A percentile compares a stretch with the other conserved stretches of the same genome.
Conservation (phyloP, 2,329 filamentous ascomycete species). For the Bertia moriformis region DNA sequence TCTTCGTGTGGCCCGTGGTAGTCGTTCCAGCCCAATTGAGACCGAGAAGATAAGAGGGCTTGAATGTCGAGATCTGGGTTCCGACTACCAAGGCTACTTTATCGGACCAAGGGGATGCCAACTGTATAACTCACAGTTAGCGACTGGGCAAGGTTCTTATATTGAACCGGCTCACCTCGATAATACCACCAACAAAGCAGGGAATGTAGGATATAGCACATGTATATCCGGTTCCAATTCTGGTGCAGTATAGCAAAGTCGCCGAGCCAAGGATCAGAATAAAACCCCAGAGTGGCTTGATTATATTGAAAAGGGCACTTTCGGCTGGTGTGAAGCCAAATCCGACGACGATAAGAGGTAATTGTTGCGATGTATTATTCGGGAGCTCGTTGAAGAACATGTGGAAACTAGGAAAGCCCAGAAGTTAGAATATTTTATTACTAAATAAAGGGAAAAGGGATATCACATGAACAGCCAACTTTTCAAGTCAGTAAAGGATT, state of each 20-base stretch:
- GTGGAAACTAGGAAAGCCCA: constrained; percentile 8
- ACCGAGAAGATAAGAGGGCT: constrained; percentile 12
- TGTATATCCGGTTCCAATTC: constrained; percentile 10
- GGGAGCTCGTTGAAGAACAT: constrained; percentile 13
- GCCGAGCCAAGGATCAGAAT: constrained; percentile 8
- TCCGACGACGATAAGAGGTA: constrained; percentile 9
- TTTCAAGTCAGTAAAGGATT: constrained; percentile 8
- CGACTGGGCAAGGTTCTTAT: too few species aligned
- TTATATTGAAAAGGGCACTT: constrained; percentile 11
- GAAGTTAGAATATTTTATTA: not conserved
- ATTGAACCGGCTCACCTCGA: constrained; percentile 5
- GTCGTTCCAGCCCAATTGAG: constrained; percentile 12
- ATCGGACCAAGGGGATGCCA: constrained; percentile 10
- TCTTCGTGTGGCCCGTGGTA: constrained; percentile 10
- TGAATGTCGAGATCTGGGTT: constrained; percentile 13
- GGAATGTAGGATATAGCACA: constrained; percentile 11
- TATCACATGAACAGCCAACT: constrained; percentile 9
- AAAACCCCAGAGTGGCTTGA: constrained; percentile 6
- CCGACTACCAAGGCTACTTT: constrained; percentile 12
- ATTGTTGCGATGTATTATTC: constrained; percentile 11
- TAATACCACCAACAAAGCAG: constrained; percentile 9
- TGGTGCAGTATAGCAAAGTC: constrained; percentile 7
- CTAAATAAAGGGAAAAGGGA: not conserved
- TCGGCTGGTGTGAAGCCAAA: constrained; percentile 10
- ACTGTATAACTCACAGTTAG: too few species aligned